Evolutionary conservation across 805 yeast genomes (phyloP).

Genomic region (Suhomyces kilbournensis): DNA sequence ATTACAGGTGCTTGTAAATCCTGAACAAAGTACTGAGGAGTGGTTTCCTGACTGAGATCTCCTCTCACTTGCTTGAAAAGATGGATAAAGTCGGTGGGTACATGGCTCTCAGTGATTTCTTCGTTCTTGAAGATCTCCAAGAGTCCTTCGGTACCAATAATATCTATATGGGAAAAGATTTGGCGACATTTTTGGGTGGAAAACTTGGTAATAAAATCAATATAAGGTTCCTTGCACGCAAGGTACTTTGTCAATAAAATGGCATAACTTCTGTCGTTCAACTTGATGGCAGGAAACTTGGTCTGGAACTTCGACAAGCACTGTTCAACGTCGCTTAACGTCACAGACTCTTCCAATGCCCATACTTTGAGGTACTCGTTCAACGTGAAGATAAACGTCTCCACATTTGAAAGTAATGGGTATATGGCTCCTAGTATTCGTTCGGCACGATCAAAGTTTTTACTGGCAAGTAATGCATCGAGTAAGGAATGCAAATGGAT

Average conservation of each 20-base stretch:
- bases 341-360: slow-evolving; percentile 38
- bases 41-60: slow-evolving; percentile 4
- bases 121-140: slow-evolving; percentile 28
- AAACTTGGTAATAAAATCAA: slow-evolving; percentile 6
- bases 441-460: slow-evolving; percentile 67
- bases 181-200: slow-evolving; percentile 19
- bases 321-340: slow-evolving; percentile 41
- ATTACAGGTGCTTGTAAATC: slow-evolving; percentile 39
- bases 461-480: slow-evolving; percentile 71
- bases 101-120: slow-evolving; percentile 22
- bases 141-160: slow-evolving; percentile 49
- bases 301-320: slow-evolving; percentile 34
- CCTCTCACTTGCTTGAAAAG: slow-evolving; percentile 27
- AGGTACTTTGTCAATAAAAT: slow-evolving; percentile 48
- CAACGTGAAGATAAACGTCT: slow-evolving; percentile 60
- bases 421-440: slow-evolving; percentile 61
- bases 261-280: slow-evolving; percentile 58
- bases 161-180: slow-evolving; percentile 48
- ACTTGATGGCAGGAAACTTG: slow-evolving; percentile 22
- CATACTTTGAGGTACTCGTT: slow-evolving; percentile 56
- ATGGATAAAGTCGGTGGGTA: slow-evolving; percentile 33
- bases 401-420: slow-evolving; percentile 38
- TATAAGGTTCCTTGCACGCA: slow-evolving; percentile 8
- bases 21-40: slow-evolving; percentile 29
- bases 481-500: slow-evolving; percentile 69